phyloP scores from a whole-genome alignment of 306 rosid genomes.

The Urtica urens region DNA sequence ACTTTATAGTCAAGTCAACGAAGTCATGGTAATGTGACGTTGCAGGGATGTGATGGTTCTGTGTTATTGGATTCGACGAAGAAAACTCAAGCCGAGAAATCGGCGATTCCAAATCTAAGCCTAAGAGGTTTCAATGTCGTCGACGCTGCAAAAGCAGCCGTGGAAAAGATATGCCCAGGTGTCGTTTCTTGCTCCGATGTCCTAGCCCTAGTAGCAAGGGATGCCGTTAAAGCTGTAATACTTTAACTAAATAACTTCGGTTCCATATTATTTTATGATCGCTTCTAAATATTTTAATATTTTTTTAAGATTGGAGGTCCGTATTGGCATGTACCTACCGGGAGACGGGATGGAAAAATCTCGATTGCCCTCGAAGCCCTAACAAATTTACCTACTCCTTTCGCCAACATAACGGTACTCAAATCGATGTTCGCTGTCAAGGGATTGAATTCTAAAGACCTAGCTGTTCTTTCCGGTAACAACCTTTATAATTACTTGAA shows the following conservation, averaged over 20 bases:
- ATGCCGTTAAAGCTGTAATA: slow-evolving; percentile 15
- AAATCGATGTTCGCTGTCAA: slow-evolving; percentile 13
- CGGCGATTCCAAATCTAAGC: slow-evolving; percentile 15
- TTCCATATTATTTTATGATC: too few relatives aligned
- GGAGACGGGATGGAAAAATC: slow-evolving; percentile 30
- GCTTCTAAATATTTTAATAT: not conserved
- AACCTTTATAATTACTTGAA: not conserved
- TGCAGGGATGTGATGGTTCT: slow-evolving; percentile 40
- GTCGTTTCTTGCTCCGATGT: slow-evolving; percentile 37
- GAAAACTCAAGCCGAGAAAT: slow-evolving; percentile 21
- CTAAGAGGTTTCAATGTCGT: slow-evolving; percentile 28
- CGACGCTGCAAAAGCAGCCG: slow-evolving; percentile 23
- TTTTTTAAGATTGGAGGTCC: slow-evolving; percentile 21
- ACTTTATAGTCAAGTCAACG: not conserved
- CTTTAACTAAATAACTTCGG: not conserved
- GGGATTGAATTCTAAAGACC: slow-evolving; percentile 25
- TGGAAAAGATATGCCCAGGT: slow-evolving; percentile 30
- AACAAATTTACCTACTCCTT: slow-evolving; percentile 15
- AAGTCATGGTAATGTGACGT: not conserved
- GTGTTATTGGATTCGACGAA: slow-evolving; percentile 19
- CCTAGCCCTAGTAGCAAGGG: slow-evolving; percentile 24
- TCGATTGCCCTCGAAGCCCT: slow-evolving; percentile 16
- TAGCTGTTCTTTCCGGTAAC: slow-evolving; percentile 28
- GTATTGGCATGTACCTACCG: slow-evolving; percentile 28
- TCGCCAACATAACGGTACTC: slow-evolving; percentile 19